Conservation (phyloP, 116 monocot species). For the Trichopus zeylanicus region DNA sequence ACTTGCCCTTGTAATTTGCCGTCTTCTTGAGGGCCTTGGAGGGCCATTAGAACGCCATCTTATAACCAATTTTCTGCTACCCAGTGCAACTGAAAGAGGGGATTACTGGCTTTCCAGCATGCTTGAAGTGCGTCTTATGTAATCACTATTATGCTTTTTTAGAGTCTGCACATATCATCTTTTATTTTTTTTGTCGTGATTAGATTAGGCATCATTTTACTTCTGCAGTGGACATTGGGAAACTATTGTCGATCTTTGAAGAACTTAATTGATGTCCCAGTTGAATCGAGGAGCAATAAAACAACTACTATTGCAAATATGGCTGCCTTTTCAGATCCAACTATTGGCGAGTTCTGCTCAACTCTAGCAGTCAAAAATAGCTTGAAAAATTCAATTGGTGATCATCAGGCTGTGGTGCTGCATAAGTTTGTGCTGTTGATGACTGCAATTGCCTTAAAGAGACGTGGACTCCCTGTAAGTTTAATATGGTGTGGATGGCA, state of each 20-base stretch:
- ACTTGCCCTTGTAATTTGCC: slow-evolving; percentile 94
- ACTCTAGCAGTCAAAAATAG: slow-evolving; percentile 59
- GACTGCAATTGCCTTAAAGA: slow-evolving; percentile 50
- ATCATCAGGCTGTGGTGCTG: slow-evolving; percentile 28
- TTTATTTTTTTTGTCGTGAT: slow-evolving; percentile 4
- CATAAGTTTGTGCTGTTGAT: slow-evolving; percentile 52
- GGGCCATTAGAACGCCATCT: slow-evolving; percentile 73
- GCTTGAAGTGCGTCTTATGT: slow-evolving; percentile 48
- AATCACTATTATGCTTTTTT: not conserved
- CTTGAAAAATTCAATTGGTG: slow-evolving; percentile 68
- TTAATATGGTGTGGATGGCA: not conserved
- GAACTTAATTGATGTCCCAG: slow-evolving; percentile 23
- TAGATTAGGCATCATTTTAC: slow-evolving; percentile 5
- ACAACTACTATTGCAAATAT: slow-evolving; percentile 6
- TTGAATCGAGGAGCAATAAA: slow-evolving; percentile 10
- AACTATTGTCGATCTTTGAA: slow-evolving; percentile 53
- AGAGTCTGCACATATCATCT: not conserved
- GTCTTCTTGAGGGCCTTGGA: slow-evolving; percentile 71
- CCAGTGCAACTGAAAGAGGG: slow-evolving; percentile 62
- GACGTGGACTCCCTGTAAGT: slow-evolving; percentile 88
- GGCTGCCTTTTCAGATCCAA: slow-evolving; percentile 50
- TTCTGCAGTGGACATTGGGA: slow-evolving; percentile 80
- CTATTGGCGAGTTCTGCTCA: slow-evolving; percentile 64
- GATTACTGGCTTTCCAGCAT: slow-evolving; percentile 83
- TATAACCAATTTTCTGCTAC: slow-evolving; percentile 67